phyloP scores from a whole-genome alignment of 345 rosid genomes.

The Psidium friedrichsthalianum region DNA sequence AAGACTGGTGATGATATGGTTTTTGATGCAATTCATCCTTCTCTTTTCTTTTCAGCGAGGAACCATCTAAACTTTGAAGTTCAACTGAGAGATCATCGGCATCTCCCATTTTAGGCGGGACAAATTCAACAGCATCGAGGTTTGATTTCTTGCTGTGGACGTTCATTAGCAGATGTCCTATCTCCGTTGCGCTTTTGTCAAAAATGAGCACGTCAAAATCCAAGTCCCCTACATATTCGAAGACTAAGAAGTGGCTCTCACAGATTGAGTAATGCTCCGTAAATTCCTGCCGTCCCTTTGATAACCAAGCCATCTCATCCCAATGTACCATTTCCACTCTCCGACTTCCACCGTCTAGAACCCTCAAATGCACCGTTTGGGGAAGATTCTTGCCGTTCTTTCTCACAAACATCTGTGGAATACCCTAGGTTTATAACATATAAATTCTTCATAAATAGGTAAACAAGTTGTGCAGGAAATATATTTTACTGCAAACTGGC shows the following conservation, averaged over 20 bases:
- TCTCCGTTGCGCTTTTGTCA: not conserved
- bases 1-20: too few relatives aligned
- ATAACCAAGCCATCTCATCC: not conserved
- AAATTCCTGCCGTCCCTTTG: not conserved
- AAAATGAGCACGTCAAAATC: not conserved
- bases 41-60: too few relatives aligned
- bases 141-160: not conserved
- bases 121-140: not conserved
- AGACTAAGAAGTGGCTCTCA: not conserved
- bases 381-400: too few relatives aligned
- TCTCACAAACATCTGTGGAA: too few relatives aligned
- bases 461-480: too few relatives aligned
- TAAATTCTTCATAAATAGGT: too few relatives aligned
- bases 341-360: not conserved
- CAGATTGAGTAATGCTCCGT: not conserved
- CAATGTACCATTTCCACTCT: not conserved
- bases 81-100: not conserved
- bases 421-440: too few relatives aligned
- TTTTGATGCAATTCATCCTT: too few relatives aligned
- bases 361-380: not conserved
- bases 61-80: too few relatives aligned
- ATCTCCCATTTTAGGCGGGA: not conserved
- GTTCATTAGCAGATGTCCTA: not conserved
- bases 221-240: not conserved
- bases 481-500: too few relatives aligned